Percentiles rank a stretch among this genome's conserved stretches.
phyloP scores from a whole-genome alignment of 2,329 filamentous ascomycete species.

The Ceratocystis smalleyi region DNA sequence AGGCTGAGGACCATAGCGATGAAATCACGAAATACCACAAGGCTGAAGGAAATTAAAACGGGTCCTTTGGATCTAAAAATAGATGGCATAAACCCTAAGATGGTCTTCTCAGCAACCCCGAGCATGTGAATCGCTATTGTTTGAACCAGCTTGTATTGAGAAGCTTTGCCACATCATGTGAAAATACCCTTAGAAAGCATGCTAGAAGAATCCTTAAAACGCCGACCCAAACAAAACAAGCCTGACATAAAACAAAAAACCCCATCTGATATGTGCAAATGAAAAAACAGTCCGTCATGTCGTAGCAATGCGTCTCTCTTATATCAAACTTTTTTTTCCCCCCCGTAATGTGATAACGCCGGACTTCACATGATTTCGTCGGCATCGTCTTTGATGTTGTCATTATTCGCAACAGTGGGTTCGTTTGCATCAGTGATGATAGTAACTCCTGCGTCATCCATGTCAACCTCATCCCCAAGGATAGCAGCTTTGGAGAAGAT shows the following conservation, averaged over 20 bases:
- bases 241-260: neutral
- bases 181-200: slow-evolving; percentile 1
- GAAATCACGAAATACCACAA: neutral
- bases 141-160: neutral
- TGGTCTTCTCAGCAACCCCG: no score
- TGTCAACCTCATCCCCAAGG: slow-evolving; percentile 1
- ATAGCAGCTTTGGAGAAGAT: neutral
- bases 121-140: neutral
- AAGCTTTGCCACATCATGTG: neutral
- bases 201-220: slow-evolving; percentile 7
- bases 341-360: neutral
- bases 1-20: neutral
- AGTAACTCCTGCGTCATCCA: neutral
- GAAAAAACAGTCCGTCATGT: slow-evolving; percentile 4
- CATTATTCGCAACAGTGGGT: neutral
- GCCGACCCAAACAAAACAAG: slow-evolving; percentile 8
- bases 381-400: neutral
- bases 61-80: neutral
- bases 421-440: slow-evolving; percentile 8
- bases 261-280: neutral
- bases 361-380: slow-evolving; percentile 13
- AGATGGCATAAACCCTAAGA: neutral
- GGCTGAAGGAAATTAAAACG: slow-evolving; percentile 12
- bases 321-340: neutral
- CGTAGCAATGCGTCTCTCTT: neutral